Evolutionary conservation across 140 eudicot genomes (phyloP).

Genomic region (Stevia rebaudiana): DNA sequence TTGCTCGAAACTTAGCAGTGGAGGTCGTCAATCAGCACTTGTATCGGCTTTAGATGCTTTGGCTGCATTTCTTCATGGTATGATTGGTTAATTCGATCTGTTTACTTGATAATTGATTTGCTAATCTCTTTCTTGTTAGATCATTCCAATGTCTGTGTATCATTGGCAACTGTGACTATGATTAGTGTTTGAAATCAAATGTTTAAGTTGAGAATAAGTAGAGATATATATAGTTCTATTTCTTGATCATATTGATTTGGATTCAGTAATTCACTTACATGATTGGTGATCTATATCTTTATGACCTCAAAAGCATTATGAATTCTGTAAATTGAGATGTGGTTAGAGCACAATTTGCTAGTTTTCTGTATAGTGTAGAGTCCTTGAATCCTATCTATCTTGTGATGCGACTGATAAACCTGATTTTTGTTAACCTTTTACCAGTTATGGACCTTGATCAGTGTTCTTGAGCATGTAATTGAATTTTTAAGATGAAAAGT

Average conservation of each 20-base stretch:
- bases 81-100: neutral
- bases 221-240: neutral
- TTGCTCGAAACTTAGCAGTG: conserved; percentile 27
- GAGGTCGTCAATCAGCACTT: conserved; percentile 21
- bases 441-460: neutral
- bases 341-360: neutral
- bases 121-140: neutral
- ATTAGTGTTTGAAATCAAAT: neutral
- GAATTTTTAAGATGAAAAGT: neutral
- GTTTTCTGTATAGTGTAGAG: neutral
- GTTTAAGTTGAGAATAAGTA: neutral
- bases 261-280: neutral
- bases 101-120: neutral
- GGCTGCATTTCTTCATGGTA: conserved; percentile 71
- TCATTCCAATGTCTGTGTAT: neutral
- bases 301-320: neutral
- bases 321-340: neutral
- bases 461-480: conserved; percentile 4
- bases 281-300: neutral
- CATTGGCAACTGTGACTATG: conserved; percentile 1
- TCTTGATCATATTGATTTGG: conserved; percentile 6
- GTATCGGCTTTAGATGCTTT: conserved; percentile 44
- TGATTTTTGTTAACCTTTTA: neutral
- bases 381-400: neutral
- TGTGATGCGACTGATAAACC: neutral